Evolutionary conservation across 306 rosid species (phyloP).

Genomic region (Coriaria nepalensis): DNA sequence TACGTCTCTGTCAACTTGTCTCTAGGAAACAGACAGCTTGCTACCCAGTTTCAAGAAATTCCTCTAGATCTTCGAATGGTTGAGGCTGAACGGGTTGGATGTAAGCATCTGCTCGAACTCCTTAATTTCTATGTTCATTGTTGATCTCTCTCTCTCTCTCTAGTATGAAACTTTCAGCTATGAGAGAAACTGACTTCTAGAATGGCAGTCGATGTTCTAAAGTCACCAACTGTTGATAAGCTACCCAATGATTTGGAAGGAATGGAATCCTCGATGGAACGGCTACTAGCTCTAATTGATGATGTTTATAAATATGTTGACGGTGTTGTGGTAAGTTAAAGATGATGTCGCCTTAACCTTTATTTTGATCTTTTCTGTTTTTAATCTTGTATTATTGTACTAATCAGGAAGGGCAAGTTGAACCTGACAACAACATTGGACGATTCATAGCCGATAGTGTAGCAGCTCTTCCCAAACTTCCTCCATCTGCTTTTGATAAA

Average conservation of each 20-base stretch:
- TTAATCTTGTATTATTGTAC: not conserved
- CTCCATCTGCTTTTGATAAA: slow-evolving; percentile 62
- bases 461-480: slow-evolving; percentile 62
- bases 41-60: slow-evolving; percentile 94
- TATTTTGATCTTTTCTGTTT: not conserved
- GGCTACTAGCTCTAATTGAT: slow-evolving; percentile 64
- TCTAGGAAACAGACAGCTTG: slow-evolving; percentile 73
- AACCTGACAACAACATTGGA: slow-evolving; percentile 65
- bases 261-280: slow-evolving; percentile 94
- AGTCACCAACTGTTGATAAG: slow-evolving; percentile 68
- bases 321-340: slow-evolving; percentile 58
- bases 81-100: slow-evolving; percentile 91
- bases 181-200: not conserved
- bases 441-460: slow-evolving; percentile 52
- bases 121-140: not conserved
- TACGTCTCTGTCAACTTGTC: slow-evolving; percentile 65
- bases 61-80: slow-evolving; percentile 86
- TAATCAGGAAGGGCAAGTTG: slow-evolving; percentile 62
- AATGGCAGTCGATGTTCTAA: slow-evolving; percentile 60
- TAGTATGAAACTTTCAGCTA: not conserved
- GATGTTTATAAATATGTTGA: slow-evolving; percentile 89
- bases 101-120: slow-evolving; percentile 21
- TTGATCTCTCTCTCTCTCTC: not conserved
- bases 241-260: slow-evolving; percentile 95
- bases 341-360: not conserved